Base-by-base conservation (phyloP, 2,329 filamentous ascomycete genomes). In the Fusarium acutatum region DNA sequence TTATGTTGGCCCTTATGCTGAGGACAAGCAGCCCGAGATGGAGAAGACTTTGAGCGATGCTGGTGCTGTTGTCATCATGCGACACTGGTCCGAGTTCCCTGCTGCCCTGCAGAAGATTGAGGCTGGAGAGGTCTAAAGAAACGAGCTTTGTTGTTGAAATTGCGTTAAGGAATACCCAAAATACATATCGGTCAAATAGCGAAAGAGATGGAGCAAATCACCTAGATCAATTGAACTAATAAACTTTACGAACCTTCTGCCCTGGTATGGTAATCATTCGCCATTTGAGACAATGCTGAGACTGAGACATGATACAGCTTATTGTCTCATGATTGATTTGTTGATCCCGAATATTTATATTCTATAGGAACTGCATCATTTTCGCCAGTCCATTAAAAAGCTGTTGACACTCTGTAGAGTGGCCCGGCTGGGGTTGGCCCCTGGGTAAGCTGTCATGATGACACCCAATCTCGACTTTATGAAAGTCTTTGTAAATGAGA, bases 381-480 rank as follows among this genome's bases (percentile, higher is more conserved):
- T 82, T 50, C 79, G 78, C 81, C 83, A 85, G 64, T 87, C 87
- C 90, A 98, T 96, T 58, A 98, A 83, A 78, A 94, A 97, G 62
- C 93, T 93, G 82, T 98, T 98, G 10, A 98, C 92, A 75, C 94
- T 96, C 82, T 98, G 95, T 41, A 98, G 84, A 0, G 95, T 98
- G 28, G 93, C 88, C 40, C 96, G 87, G 71, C 92, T 95, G 0
- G 96, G 95, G 79, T 97, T 97, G 6, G 92, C 93, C 74, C 93
- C 91, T 2, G 95, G 92, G 79, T 92, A 92, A 1, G 89, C 90
- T 10, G 91, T 92, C 81, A 96, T 94, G 75, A 98, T 93, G 86
- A 91, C 93, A n/a, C 93, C 92, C 37, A 98, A 86, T 59, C 92
- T 88, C 75, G 91, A 89, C 75, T 93, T 92, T 79, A 98, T 95